phyloP scores from a whole-genome alignment of 1,284 basidiomycete species.

The Rhodotorula sp. region DNA sequence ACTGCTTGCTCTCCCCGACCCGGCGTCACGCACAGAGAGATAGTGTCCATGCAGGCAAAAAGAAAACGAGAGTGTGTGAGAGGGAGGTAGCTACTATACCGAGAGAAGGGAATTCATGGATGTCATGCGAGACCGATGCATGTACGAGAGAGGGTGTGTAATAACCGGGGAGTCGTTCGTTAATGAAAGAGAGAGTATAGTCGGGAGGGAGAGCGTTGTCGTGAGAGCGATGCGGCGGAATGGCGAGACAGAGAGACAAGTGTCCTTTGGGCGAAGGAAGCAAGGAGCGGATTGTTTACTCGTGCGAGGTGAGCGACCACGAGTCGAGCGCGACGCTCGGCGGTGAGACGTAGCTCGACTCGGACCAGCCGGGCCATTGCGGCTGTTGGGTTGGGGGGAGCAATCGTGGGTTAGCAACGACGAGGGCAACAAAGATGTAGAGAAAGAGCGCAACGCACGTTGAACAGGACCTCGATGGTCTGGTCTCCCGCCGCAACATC shows the following conservation, averaged over 20 bases:
- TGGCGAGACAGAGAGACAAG: background rate
- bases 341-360: constrained; percentile 68
- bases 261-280: background rate
- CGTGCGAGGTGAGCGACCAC: constrained; percentile 75
- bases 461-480: constrained; percentile 54
- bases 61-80: background rate
- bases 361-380: constrained; percentile 66
- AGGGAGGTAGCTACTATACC: background rate
- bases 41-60: constrained; percentile 1
- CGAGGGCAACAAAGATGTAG: too few relatives aligned
- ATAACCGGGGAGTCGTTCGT: too few relatives aligned
- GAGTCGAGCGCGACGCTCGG: constrained; percentile 62
- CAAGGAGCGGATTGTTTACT: constrained; percentile 45
- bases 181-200: too few relatives aligned
- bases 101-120: background rate
- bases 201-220: background rate
- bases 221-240: background rate
- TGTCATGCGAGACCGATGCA: too few relatives aligned
- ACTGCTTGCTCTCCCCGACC: background rate
- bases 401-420: background rate
- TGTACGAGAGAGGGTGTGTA: too few relatives aligned
- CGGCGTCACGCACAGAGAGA: background rate
- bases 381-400: constrained; percentile 46
- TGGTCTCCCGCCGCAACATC: constrained; percentile 67
- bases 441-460: constrained; percentile 47